Evolutionary conservation across 164 flowering plant genomes (phyloP).

Genomic region (Litsea cubeba): DNA sequence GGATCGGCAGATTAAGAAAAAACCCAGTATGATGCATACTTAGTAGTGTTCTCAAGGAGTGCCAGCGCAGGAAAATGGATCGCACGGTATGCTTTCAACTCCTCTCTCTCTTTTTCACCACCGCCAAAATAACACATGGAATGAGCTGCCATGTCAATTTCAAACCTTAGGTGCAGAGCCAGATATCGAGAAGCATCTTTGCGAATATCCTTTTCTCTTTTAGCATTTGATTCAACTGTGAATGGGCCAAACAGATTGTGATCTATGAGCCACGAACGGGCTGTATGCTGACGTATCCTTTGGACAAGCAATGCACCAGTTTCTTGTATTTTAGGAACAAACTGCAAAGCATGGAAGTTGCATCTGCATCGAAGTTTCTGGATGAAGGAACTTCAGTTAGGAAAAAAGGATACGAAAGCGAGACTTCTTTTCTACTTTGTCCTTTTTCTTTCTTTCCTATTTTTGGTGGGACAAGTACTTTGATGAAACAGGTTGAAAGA

Average conservation of each 20-base stretch:
- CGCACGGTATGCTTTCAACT: slow-evolving; percentile 82
- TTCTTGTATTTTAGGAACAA: slow-evolving; percentile 90
- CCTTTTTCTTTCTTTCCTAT: too few relatives aligned
- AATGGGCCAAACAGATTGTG: slow-evolving; percentile 68
- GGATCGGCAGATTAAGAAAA: neutral
- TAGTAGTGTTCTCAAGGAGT: slow-evolving; percentile 44
- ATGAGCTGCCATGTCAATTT: slow-evolving; percentile 99
- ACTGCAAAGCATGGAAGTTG: slow-evolving; percentile 90
- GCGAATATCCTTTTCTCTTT: slow-evolving; percentile 21
- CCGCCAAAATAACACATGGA: slow-evolving; percentile 97
- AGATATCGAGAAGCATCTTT: slow-evolving; percentile 56
- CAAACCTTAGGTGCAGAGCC: slow-evolving; percentile 91
- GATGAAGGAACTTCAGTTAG: slow-evolving; percentile 60
- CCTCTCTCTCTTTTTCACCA: slow-evolving; percentile 74
- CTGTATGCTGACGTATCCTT: slow-evolving; percentile 59
- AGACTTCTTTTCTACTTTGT: too few relatives aligned
- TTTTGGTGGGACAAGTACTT: too few relatives aligned
- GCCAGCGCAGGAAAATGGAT: slow-evolving; percentile 85
- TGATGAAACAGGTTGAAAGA: too few relatives aligned
- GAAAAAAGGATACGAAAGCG: slow-evolving; percentile 14
- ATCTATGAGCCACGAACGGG: slow-evolving; percentile 59
- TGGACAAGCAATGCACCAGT: slow-evolving; percentile 73
- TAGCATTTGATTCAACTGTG: slow-evolving; percentile 26
- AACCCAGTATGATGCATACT: slow-evolving; percentile 34
- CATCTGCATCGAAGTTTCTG: slow-evolving; percentile 99